A percentile compares a stretch with the other conserved stretches of the same genome.
Evolutionary conservation across 2,329 filamentous ascomycete genomes (phyloP).

Genomic region (Penicillium sp.): DNA sequence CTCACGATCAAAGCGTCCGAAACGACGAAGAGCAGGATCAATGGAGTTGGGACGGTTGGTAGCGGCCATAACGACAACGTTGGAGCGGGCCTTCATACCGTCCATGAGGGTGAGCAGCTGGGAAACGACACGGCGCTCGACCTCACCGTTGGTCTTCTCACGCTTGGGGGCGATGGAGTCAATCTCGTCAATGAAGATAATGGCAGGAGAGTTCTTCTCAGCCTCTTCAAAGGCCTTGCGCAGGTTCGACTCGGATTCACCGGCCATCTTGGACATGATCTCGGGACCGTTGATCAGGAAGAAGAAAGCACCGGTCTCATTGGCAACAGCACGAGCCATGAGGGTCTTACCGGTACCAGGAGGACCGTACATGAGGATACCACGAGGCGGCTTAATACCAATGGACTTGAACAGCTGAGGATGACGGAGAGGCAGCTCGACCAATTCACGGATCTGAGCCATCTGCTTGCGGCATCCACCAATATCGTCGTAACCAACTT

Average conservation of each 20-base stretch:
- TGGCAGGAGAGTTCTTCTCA: constrained; percentile 98
- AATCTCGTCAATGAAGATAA: constrained; percentile 99
- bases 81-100: constrained; percentile 98
- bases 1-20: constrained; percentile 97
- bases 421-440: constrained; percentile 93
- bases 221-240: constrained; percentile 99
- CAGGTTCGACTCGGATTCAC: constrained; percentile 97
- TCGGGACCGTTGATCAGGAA: constrained; percentile 99
- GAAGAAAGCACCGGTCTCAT: constrained; percentile 98
- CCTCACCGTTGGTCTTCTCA: constrained; percentile 99
- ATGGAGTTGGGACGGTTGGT: constrained; percentile 99
- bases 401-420: constrained; percentile 99
- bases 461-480: constrained; percentile 99
- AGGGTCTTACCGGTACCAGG: constrained; percentile 99
- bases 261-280: constrained; percentile 99
- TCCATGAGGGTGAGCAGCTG: constrained; percentile 98
- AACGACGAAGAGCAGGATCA: constrained; percentile 93
- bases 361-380: constrained; percentile 94
- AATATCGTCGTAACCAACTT: constrained; percentile 98
- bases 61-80: constrained; percentile 98
- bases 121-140: constrained; percentile 96
- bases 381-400: constrained; percentile 97
- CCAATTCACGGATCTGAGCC: constrained; percentile 98
- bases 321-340: constrained; percentile 97
- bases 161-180: constrained; percentile 99